A percentile compares a stretch with the other conserved stretches of the same genome.
phyloP scores from a whole-genome alignment of 2,329 filamentous ascomycete species.

The Cercospora sesami region DNA sequence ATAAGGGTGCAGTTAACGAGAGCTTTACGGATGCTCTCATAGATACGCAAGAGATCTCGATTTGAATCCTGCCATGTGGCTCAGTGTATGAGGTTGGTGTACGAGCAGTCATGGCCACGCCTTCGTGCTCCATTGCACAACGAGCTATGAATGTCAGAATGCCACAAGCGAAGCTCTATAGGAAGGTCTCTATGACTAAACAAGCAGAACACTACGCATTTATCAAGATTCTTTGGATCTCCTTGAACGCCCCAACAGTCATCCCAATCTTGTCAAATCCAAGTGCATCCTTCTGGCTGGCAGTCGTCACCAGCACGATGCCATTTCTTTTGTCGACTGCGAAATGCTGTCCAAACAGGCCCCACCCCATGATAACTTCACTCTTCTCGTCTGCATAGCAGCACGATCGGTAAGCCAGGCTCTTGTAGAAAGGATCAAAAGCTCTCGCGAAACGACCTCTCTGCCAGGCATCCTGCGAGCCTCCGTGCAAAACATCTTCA shows the following conservation, averaged over 20 bases:
- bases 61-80: too few species aligned
- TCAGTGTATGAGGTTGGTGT: background rate
- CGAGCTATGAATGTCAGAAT: background rate
- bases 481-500: constrained; percentile 24
- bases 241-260: constrained; percentile 19
- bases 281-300: constrained; percentile 16
- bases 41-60: too few species aligned
- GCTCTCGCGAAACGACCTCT: background rate
- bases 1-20: background rate
- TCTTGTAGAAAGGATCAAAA: constrained; percentile 14
- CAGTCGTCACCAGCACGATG: constrained; percentile 32
- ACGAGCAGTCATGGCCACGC: background rate
- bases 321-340: constrained; percentile 27
- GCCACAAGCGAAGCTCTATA: background rate
- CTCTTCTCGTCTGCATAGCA: constrained; percentile 18
- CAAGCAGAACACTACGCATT: background rate
- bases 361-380: constrained; percentile 23
- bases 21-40: background rate
- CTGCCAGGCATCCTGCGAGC: constrained; percentile 10
- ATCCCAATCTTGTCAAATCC: constrained; percentile 16
- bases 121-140: background rate
- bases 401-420: constrained; percentile 25
- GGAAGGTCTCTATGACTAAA: too few species aligned
- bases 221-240: constrained; percentile 14
- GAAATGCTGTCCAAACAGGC: constrained; percentile 29